phyloP scores from a whole-genome alignment of 2,329 filamentous ascomycete genomes.

The Calonectria crousiana region DNA sequence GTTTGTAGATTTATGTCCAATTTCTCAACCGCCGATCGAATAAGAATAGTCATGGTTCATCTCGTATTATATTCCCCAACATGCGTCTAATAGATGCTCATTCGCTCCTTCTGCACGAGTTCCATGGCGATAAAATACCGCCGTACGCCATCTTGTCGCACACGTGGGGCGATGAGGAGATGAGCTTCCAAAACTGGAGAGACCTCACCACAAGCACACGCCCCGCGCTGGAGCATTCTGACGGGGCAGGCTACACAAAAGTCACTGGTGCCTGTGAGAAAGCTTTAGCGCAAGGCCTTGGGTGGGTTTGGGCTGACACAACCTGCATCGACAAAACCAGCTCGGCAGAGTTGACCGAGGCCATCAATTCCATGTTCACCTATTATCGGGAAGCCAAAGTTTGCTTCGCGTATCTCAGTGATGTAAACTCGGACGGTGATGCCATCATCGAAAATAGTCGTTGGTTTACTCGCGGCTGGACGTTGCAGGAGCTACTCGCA shows the following conservation, averaged over 20 bases:
- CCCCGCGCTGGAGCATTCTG: background rate
- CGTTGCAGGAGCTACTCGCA: background rate
- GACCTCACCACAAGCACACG: background rate
- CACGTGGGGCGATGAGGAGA: constrained; percentile 46
- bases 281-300: background rate
- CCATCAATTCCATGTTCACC: constrained; percentile 6
- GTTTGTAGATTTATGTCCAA: background rate
- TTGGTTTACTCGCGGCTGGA: constrained; percentile 6
- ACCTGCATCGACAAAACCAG: constrained; percentile 14
- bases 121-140: constrained; percentile 39
- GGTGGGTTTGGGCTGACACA: constrained; percentile 6
- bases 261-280: background rate
- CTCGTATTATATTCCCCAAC: background rate
- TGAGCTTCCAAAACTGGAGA: constrained; percentile 38
- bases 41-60: background rate
- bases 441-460: background rate
- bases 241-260: background rate
- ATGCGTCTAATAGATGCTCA: constrained; percentile 44
- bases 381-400: background rate
- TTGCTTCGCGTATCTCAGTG: background rate
- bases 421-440: background rate
- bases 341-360: constrained; percentile 6
- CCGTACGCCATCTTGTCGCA: constrained; percentile 49
- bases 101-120: constrained; percentile 37
- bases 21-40: background rate